Conservation (phyloP, 306 rosid genomes). For the Prunus campanulata region DNA sequence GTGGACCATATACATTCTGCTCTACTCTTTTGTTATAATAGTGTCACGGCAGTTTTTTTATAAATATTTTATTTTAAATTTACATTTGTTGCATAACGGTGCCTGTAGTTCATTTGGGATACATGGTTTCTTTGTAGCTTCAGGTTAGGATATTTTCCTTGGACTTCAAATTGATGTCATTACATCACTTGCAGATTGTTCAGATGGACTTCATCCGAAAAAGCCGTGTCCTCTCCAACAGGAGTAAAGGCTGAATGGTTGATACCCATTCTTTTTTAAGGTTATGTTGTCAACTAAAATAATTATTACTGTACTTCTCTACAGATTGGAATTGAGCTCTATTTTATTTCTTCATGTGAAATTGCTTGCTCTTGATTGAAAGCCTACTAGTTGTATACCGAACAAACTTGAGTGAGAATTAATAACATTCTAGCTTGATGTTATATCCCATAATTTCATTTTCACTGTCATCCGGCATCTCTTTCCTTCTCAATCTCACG, state of each 20-base stretch:
- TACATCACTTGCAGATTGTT: slow-evolving; percentile 27
- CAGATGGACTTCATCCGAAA: slow-evolving; percentile 11
- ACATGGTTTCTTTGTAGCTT: neutral
- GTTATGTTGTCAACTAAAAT: neutral
- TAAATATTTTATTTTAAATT: no score
- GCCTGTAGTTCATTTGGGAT: neutral
- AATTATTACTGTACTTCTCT: neutral
- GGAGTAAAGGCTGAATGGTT: neutral
- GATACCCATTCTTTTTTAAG: neutral
- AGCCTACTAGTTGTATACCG: neutral
- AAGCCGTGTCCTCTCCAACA: neutral
- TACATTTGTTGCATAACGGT: neutral
- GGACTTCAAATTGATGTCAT: slow-evolving; percentile 5
- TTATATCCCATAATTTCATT: neutral
- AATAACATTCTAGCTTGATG: neutral
- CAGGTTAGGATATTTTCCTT: slow-evolving; percentile 1
- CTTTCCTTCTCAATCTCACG: neutral
- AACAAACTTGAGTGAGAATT: neutral
- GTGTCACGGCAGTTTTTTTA: no score
- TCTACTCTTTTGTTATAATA: neutral
- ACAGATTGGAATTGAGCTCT: neutral
- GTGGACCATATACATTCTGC: neutral
- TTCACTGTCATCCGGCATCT: neutral
- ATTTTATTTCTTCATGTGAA: neutral
- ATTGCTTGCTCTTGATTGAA: neutral